These are phyloP conservation scores for Nidularia sp. DNA, from an alignment of 768 basidiomycete genomes.

Conservation along the genomic window DNA sequence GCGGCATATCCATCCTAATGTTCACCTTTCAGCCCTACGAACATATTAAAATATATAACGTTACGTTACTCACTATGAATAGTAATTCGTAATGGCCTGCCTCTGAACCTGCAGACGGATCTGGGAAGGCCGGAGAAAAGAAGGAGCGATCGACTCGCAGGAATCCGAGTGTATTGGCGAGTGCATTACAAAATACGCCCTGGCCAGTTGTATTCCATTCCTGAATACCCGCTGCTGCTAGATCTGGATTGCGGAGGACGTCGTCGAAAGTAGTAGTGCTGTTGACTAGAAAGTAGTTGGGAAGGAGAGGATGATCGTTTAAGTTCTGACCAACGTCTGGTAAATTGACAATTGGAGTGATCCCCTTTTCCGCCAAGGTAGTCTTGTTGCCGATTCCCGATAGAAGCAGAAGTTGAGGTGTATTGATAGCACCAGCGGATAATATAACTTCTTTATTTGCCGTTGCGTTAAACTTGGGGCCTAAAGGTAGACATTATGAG, in stretches of 20 bases:
- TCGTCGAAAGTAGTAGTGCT: conserved; percentile 1
- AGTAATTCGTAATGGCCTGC: background rate
- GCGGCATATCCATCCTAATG: background rate
- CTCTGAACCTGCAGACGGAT: background rate
- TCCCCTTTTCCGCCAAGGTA: conserved; percentile 7
- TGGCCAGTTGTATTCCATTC: background rate
- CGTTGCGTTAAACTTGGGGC: background rate
- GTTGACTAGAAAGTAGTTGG: conserved; percentile 8
- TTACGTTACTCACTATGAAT: background rate
- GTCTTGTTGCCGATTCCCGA: conserved; percentile 14
- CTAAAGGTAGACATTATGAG: background rate
- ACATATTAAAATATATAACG: background rate
- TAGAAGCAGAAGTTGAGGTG: conserved; percentile 16
- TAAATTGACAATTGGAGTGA: conserved; percentile 9
- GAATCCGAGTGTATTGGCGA: background rate
- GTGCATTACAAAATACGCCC: background rate
- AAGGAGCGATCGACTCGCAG: background rate
- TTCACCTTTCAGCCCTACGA: background rate
- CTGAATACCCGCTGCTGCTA: background rate
- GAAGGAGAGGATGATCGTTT: conserved; percentile 9
- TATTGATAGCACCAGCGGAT: conserved; percentile 18
- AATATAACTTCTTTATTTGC: background rate
- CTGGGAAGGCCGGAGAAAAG: background rate
- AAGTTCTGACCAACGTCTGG: conserved; percentile 15
- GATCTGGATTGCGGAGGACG: background rate